Evolutionary conservation across 2,329 filamentous ascomycete species (phyloP).

Genomic region (Trichophyton simii): DNA sequence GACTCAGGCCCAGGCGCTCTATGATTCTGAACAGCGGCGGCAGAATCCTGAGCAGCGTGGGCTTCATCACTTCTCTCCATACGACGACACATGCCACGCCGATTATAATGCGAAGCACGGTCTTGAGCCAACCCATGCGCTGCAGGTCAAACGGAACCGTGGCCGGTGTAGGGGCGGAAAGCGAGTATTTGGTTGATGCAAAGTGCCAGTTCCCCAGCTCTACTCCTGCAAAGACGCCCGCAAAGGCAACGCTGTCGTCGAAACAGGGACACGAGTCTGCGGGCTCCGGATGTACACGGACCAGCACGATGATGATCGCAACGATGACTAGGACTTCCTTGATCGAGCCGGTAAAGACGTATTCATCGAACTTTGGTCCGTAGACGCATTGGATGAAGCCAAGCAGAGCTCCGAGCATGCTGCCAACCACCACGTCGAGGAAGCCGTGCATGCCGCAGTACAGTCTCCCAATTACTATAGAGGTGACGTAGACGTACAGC

Average conservation of each 20-base stretch:
- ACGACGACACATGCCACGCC: conserved; percentile 75
- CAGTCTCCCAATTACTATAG: conserved; percentile 78
- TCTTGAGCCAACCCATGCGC: conserved; percentile 52
- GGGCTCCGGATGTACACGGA: conserved; percentile 86
- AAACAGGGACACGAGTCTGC: conserved; percentile 96
- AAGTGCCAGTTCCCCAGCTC: conserved; percentile 79
- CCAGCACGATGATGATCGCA: conserved; percentile 57
- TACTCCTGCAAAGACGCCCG: conserved; percentile 75
- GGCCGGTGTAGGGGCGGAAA: conserved; percentile 42
- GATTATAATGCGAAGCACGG: conserved; percentile 56
- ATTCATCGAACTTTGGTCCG: conserved; percentile 53
- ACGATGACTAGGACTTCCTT: conserved; percentile 52
- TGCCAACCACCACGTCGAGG: conserved; percentile 75
- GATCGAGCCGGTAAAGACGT: conserved; percentile 54
- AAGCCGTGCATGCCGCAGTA: conserved; percentile 99
- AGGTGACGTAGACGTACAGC: conserved; percentile 73
- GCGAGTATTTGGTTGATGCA: conserved; percentile 44
- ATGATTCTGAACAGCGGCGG: conserved; percentile 81
- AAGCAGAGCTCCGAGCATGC: conserved; percentile 57
- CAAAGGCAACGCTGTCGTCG: conserved; percentile 88
- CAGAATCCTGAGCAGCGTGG: conserved; percentile 59
- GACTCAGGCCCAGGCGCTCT: conserved; percentile 62
- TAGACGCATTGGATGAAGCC: conserved; percentile 44
- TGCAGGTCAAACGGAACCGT: conserved; percentile 54
- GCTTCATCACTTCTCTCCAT: conserved; percentile 86